Percentiles rank a stretch among this genome's conserved stretches.
phyloP scores from a whole-genome alignment of 2,329 filamentous ascomycete genomes.

The Mycogone perniciosa region DNA sequence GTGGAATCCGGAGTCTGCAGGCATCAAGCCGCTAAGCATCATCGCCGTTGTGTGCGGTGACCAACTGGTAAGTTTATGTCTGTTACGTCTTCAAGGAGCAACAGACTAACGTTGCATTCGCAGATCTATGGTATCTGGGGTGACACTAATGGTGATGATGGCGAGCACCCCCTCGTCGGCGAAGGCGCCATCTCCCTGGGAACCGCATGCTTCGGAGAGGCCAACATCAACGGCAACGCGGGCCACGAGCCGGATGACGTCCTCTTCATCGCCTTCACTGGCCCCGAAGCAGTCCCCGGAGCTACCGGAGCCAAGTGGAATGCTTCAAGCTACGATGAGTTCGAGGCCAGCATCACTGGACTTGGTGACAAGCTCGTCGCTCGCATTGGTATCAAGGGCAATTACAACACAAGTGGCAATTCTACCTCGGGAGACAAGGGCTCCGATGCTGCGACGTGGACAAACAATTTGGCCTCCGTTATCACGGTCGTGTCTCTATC shows the following conservation, averaged over 20 bases:
- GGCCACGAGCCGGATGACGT: slow-evolving; percentile 50
- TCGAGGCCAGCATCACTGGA: slow-evolving; percentile 40
- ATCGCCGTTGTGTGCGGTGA: slow-evolving; percentile 11
- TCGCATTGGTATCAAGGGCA: slow-evolving; percentile 4
- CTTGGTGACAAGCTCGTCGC: slow-evolving; percentile 42
- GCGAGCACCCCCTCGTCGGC: slow-evolving; percentile 41
- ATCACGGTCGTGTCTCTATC: no score
- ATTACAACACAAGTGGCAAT: background rate
- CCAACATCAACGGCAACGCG: slow-evolving; percentile 39
- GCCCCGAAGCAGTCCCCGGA: slow-evolving; percentile 45
- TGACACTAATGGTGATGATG: slow-evolving; percentile 50
- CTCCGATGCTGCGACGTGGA: no score
- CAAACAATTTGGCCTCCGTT: no score
- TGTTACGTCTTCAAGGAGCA: background rate
- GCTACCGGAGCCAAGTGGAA: slow-evolving; percentile 43
- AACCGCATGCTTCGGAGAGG: slow-evolving; percentile 43
- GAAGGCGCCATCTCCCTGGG: slow-evolving; percentile 47
- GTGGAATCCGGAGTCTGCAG: background rate
- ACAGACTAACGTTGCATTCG: background rate
- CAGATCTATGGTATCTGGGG: slow-evolving; percentile 47
- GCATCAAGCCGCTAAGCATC: slow-evolving; percentile 5
- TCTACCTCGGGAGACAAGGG: no score
- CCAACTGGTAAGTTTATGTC: slow-evolving; percentile 6
- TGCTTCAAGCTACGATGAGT: slow-evolving; percentile 36
- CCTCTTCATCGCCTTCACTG: slow-evolving; percentile 50